phyloP scores from a whole-genome alignment of 192 early-diverging fungal genomes.

The Podila verticillata region DNA sequence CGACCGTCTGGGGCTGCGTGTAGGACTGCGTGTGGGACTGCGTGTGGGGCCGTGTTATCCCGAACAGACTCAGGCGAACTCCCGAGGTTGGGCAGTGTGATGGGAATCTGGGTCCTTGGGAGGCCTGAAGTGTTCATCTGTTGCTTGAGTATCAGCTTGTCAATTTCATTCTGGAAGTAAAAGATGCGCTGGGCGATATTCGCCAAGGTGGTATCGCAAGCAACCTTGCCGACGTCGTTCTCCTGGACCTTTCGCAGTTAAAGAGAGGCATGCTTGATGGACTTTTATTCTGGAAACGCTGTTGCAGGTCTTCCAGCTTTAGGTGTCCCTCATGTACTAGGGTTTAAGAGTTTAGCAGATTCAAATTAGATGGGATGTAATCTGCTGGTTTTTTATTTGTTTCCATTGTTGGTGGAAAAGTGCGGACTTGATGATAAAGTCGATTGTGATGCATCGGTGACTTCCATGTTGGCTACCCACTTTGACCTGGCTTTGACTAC shows the following conservation, averaged over 20 bases:
- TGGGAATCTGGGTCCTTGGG: conserved; percentile 29
- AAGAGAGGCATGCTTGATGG: conserved; percentile 36
- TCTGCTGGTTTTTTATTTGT: too few relatives aligned
- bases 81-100: conserved; percentile 44
- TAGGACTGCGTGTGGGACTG: too few relatives aligned
- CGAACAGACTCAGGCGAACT: not conserved
- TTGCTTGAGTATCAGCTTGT: conserved; percentile 63
- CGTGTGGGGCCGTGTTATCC: not conserved
- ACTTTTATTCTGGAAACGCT: conserved; percentile 34
- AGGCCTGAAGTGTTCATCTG: conserved; percentile 18
- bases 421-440: too few relatives aligned
- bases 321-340: conserved; percentile 32
- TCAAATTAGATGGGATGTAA: too few relatives aligned
- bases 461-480: too few relatives aligned
- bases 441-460: too few relatives aligned
- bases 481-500: too few relatives aligned
- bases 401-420: too few relatives aligned
- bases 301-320: conserved; percentile 47
- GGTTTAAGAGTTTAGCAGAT: not conserved
- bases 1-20: not conserved
- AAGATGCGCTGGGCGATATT: conserved; percentile 73
- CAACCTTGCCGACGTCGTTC: conserved; percentile 54
- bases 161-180: conserved; percentile 74
- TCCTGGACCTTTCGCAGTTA: conserved; percentile 45
- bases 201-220: conserved; percentile 76